Evolutionary conservation across 139 green algal species (phyloP), one percentile per base, ranked within the genome.

Genomic region (Parachlorella kessleri): DNA sequence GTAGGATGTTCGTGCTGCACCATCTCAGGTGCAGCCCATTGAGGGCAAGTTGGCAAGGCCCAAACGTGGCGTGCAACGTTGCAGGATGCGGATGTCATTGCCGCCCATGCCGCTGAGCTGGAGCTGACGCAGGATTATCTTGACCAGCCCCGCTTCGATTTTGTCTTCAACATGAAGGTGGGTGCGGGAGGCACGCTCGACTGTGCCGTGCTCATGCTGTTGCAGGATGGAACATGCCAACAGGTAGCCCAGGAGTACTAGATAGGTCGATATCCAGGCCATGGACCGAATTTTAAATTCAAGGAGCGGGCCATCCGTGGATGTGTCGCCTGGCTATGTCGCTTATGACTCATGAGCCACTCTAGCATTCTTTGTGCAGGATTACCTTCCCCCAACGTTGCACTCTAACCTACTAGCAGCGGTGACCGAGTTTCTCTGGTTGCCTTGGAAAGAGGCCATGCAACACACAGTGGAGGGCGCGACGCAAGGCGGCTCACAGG

Each of bases 351-450:
- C n/a, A n/a, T n/a, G n/a, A n/a, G n/a, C n/a, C n/a, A n/a, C n/a
- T n/a, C n/a, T n/a, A n/a, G n/a, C n/a, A n/a, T n/a, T n/a, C n/a
- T 18, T 28, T 59, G 5, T 63, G 66, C 83, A 89, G 84, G 89
- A 94, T 40, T 94, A 92, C 81, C 85, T 97, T 81, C 93, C 93
- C 4, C 55, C 75, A 0, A 90, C 84, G 5, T 72, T 95, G 65
- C 88, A 94, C 53, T 79, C 90, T 78, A 71, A 88, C 59, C 89
- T 96, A 73, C 42, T 90, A 38, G 66, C 92, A 3, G 70, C 92
- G 33, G 85, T 96, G 28, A 90, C 82, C 10, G 94, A 98, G 87
- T 97, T 95, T 83, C 80, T 98, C 63, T 94, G 93, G 85, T 80
- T 92, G 70, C 95, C 95, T 1, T 98, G 94, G 94, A 86, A 88